Conservation (phyloP, 73 alveolate species). For the Blepharisma stoltei region DNA sequence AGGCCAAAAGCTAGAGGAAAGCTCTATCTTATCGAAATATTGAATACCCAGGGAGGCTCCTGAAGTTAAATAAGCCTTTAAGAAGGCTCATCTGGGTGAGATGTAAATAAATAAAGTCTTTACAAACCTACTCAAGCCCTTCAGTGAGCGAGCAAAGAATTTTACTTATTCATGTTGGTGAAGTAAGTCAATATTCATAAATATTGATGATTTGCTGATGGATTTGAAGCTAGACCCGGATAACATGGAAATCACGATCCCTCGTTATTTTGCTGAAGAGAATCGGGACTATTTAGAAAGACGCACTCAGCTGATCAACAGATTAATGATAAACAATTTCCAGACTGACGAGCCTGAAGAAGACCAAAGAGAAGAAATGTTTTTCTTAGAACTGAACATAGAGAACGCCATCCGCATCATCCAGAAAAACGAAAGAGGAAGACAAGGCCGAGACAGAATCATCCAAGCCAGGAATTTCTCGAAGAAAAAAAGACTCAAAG, state of each 20-base stretch:
- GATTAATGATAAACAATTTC: constrained; percentile 46
- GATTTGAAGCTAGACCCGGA: constrained; percentile 92
- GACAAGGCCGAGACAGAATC: constrained; percentile 71
- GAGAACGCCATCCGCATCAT: constrained; percentile 72
- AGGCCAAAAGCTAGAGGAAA: too few species aligned
- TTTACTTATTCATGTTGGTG: constrained; percentile 14
- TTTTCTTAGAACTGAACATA: constrained; percentile 53
- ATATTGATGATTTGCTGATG: constrained; percentile 88
- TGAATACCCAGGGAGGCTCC: too few species aligned
- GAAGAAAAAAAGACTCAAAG: constrained; percentile 52
- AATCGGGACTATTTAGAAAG: constrained; percentile 65
- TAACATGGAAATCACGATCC: constrained; percentile 88
- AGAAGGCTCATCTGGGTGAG: too few species aligned
- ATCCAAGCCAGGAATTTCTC: constrained; percentile 35
- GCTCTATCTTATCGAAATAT: too few species aligned
- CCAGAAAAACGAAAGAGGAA: constrained; percentile 86
- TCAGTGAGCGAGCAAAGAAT: constrained; percentile 27
- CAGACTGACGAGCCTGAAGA: constrained; percentile 73
- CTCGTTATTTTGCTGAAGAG: constrained; percentile 87
- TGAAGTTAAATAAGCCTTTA: too few species aligned
- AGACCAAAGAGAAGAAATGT: constrained; percentile 61
- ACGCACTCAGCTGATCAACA: constrained; percentile 62
- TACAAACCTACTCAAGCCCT: too few species aligned
- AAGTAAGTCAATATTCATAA: constrained; percentile 58
- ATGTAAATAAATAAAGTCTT: too few species aligned